A percentile compares a stretch with the other conserved stretches of the same genome.
Evolutionary conservation across 106 monocot species (phyloP).

Genomic region (Dioscorea zingiberensis): DNA sequence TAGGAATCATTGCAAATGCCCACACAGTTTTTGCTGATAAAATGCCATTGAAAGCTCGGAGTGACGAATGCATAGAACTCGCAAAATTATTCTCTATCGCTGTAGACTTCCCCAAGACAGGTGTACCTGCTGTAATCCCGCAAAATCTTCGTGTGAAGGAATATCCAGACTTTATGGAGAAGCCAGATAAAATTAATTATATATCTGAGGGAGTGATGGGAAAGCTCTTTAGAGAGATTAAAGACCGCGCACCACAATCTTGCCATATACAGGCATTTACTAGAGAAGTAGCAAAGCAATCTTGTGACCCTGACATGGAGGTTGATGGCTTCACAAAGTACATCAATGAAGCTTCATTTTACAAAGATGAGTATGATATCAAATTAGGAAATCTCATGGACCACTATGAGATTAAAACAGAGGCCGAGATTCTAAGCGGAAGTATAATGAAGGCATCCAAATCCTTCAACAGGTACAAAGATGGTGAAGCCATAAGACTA

Average conservation of each 20-base stretch:
- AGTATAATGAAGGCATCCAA: constrained; percentile 40
- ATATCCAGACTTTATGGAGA: constrained; percentile 96
- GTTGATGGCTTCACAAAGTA: constrained; percentile 56
- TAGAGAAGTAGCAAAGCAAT: constrained; percentile 27
- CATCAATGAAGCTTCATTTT: constrained; percentile 36
- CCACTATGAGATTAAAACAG: constrained; percentile 74
- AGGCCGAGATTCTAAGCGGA: constrained; percentile 69
- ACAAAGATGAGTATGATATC: constrained; percentile 76
- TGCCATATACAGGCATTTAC: constrained; percentile 45
- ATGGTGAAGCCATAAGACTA: constrained; percentile 50
- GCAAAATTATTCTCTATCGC: constrained; percentile 77
- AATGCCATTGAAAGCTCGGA: constrained; percentile 36
- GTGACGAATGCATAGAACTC: constrained; percentile 44
- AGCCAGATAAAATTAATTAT: constrained; percentile 51
- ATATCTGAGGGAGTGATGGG: constrained; percentile 75
- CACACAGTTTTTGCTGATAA: constrained; percentile 88
- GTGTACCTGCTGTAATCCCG: constrained; percentile 69
- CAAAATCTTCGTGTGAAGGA: constrained; percentile 44
- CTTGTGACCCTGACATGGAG: constrained; percentile 72
- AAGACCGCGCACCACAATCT: constrained; percentile 16
- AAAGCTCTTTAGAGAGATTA: constrained; percentile 71
- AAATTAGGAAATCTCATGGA: constrained; percentile 81
- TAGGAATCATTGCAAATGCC: constrained; percentile 86
- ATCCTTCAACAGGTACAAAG: constrained; percentile 52
- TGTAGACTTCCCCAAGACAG: constrained; percentile 92